Base-by-base conservation (phyloP, 2,329 filamentous ascomycete species). In the Aschersonia sp. region DNA sequence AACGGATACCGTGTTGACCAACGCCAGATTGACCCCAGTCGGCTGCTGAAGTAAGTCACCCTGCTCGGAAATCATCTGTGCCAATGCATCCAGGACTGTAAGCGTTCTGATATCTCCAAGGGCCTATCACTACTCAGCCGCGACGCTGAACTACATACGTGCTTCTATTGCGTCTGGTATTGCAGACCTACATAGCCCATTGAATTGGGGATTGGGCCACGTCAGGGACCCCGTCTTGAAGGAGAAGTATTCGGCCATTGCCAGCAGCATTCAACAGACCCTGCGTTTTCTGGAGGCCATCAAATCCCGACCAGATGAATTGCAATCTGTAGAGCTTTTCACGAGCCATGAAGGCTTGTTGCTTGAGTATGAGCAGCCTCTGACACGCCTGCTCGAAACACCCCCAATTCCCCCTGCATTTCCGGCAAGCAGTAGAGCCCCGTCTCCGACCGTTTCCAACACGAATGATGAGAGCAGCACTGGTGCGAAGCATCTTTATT, bases 201-300 rank as follows among this genome's bases (percentile, higher is more conserved):
- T 98, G 32, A 87, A 97, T 71, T 98, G 92, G 92, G 85, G 83
- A 12, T 76, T 98, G 2, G 90, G 89, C 43, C 90, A 97, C 60
- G 88, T 97, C 40, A 80, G 81, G 55, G 87, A 95, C 57, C 82
- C 86, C 1, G 76, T 76, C 32, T 76, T 97, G 51, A 89, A 92
- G 66, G 74, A 80, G 44, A 89, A 92, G 66, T 98, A 98, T 71
- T 79, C 83, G 42, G 70, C 75, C 44, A 94, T 94, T 48, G 89
- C 96, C 22, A 73, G 73, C 50, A 88, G 87, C 52, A 88, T 98
- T 57, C 87, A 84, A 46, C 89, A 96, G 60, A 90, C 88, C 46
- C 73, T 97, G 12, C 85, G 87, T 48, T 97, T 98, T 76, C 90
- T 97, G 79, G 81, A 81, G 57, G 95, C 89, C 9, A 85, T 97